phyloP scores from a whole-genome alignment of 1,139 yeast genomes.

The Pichia sp. region DNA sequence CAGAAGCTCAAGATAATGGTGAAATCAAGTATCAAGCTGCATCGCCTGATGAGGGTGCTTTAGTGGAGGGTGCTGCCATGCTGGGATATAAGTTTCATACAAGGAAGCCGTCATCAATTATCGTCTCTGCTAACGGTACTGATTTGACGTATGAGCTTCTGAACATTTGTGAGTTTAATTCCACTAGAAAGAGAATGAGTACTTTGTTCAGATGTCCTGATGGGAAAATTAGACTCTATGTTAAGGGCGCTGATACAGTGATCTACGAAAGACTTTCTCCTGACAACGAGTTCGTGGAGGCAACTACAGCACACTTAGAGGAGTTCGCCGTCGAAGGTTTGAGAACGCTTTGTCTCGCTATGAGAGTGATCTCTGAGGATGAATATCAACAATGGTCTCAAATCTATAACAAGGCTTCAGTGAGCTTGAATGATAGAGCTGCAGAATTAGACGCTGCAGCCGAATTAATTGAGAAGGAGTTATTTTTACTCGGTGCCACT shows the following conservation, averaged over 20 bases:
- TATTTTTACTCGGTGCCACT: constrained; percentile 88
- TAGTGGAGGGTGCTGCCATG: constrained; percentile 92
- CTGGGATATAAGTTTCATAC: constrained; percentile 79
- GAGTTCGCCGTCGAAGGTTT: constrained; percentile 96
- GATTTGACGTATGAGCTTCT: constrained; percentile 65
- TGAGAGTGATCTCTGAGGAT: constrained; percentile 68
- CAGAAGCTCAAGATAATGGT: constrained; percentile 65
- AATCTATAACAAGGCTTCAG: constrained; percentile 70
- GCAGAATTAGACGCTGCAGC: constrained; percentile 78
- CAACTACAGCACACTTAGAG: constrained; percentile 83
- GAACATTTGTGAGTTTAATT: constrained; percentile 92
- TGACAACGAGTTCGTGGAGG: constrained; percentile 73
- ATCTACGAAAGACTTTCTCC: constrained; percentile 74
- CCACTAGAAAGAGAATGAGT: constrained; percentile 97
- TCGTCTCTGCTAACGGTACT: constrained; percentile 46
- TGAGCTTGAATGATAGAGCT: constrained; percentile 68
- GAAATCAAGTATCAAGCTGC: constrained; percentile 93
- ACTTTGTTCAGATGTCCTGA: constrained; percentile 93
- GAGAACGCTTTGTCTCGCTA: constrained; percentile 89
- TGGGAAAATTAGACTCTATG: constrained; percentile 79
- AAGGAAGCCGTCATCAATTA: constrained; percentile 79
- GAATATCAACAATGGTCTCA: constrained; percentile 65
- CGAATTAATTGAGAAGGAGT: constrained; percentile 72
- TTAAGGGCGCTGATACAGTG: constrained; percentile 98
- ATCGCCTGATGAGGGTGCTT: constrained; percentile 98